Conservation (phyloP, 2,329 filamentous ascomycete species). For the Ophiostoma ips region DNA sequence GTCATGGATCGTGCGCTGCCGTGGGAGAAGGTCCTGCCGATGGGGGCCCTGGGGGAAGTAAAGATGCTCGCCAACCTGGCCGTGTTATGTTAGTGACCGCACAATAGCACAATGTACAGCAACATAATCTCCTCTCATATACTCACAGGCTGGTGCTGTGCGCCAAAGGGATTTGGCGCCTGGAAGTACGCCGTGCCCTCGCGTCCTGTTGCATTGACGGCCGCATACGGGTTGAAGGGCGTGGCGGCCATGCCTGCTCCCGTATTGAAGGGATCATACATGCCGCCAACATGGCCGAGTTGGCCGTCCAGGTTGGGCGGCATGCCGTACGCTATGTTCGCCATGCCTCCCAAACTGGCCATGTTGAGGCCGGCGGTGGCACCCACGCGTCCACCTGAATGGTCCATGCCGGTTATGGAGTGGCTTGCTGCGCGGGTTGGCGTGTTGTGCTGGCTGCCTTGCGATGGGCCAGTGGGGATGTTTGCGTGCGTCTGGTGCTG, state of each 20-base stretch:
- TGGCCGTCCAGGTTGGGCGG: slow-evolving; percentile 1
- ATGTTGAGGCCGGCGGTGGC: slow-evolving; percentile 23
- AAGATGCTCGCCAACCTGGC: slow-evolving; percentile 72
- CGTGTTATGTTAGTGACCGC: too few relatives aligned
- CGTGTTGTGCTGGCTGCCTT: slow-evolving; percentile 4
- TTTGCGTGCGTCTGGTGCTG: background rate
- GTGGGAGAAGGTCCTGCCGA: slow-evolving; percentile 65
- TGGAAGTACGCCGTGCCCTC: slow-evolving; percentile 54
- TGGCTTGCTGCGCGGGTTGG: slow-evolving; percentile 8
- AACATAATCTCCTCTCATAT: background rate
- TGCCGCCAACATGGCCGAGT: slow-evolving; percentile 2
- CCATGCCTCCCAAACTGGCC: slow-evolving; percentile 19
- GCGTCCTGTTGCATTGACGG: slow-evolving; percentile 43
- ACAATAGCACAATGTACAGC: background rate
- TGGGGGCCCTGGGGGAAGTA: slow-evolving; percentile 82
- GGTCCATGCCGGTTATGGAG: slow-evolving; percentile 28
- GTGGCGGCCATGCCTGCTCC: slow-evolving; percentile 7
- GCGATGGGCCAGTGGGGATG: slow-evolving; percentile 9
- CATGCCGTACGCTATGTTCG: slow-evolving; percentile 18
- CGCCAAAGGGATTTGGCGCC: slow-evolving; percentile 35
- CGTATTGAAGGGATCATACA: slow-evolving; percentile 8
- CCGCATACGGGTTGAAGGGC: slow-evolving; percentile 63
- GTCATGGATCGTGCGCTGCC: slow-evolving; percentile 77
- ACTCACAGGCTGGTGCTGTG: slow-evolving; percentile 46
- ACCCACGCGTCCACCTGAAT: slow-evolving; percentile 22